Percentiles rank a stretch among this genome's conserved stretches.
These are phyloP conservation scores for Pseudodiploospora longispora DNA, from an alignment of 2,329 filamentous ascomycete genomes.

Conservation along the genomic window DNA sequence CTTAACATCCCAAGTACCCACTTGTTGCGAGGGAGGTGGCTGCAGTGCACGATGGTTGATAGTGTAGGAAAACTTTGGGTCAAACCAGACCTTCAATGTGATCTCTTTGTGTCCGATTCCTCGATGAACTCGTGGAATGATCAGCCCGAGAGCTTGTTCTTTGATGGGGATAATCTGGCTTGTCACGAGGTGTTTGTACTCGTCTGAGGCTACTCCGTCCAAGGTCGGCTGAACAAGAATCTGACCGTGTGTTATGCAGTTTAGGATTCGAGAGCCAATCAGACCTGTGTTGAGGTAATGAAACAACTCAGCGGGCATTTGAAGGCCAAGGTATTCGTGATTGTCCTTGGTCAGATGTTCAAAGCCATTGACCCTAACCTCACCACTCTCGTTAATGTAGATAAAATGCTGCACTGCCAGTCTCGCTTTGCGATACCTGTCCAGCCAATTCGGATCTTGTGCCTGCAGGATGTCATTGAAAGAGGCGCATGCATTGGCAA, in stretches of 20 bases:
- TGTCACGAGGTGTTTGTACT: slow-evolving; percentile 74
- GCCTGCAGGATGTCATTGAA: slow-evolving; percentile 72
- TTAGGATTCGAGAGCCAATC: slow-evolving; percentile 69
- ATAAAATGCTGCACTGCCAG: slow-evolving; percentile 85
- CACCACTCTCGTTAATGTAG: slow-evolving; percentile 68
- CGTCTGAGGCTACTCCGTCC: slow-evolving; percentile 69
- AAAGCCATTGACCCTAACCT: slow-evolving; percentile 64
- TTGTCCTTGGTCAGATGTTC: slow-evolving; percentile 73
- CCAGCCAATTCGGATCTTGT: slow-evolving; percentile 67
- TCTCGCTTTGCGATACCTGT: slow-evolving; percentile 78
- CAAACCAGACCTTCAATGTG: slow-evolving; percentile 76
- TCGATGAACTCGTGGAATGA: slow-evolving; percentile 72
- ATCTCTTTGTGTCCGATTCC: slow-evolving; percentile 78
- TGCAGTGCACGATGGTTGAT: slow-evolving; percentile 51
- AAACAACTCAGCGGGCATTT: slow-evolving; percentile 81
- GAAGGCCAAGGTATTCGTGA: slow-evolving; percentile 83
- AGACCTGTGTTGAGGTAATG: slow-evolving; percentile 82
- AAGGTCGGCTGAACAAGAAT: slow-evolving; percentile 75
- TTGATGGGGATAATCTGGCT: slow-evolving; percentile 66
- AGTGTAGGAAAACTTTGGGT: slow-evolving; percentile 57
- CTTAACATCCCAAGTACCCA: slow-evolving; percentile 65
- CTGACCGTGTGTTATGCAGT: slow-evolving; percentile 73
- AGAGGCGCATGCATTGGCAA: slow-evolving; percentile 64
- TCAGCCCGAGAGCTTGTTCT: slow-evolving; percentile 66
- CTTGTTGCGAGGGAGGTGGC: slow-evolving; percentile 38